Conservation (phyloP, 164 flowering plant genomes). For the Annona squamosa region DNA sequence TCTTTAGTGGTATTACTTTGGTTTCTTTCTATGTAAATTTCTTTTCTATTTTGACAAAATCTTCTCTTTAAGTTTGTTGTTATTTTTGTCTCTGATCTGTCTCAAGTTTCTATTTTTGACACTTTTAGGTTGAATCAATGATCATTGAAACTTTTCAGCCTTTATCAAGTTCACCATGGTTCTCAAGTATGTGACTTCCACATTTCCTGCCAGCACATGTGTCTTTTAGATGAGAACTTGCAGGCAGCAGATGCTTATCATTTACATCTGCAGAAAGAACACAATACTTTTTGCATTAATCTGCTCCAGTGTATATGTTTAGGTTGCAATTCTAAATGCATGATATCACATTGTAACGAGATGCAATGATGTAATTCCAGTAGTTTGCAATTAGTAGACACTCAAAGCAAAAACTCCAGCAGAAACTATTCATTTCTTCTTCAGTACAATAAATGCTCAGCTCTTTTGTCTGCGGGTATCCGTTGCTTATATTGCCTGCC, state of each 20-base stretch:
- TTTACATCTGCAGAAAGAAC: not conserved
- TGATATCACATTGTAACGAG: not conserved
- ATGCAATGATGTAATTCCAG: not conserved
- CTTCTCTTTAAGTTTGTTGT: too few species aligned
- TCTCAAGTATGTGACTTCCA: constrained; percentile 6
- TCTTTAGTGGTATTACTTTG: too few species aligned
- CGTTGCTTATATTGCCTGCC: not conserved
- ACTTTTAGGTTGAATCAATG: constrained; percentile 1
- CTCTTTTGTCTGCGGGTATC: not conserved
- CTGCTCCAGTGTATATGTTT: too few species aligned
- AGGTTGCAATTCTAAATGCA: too few species aligned
- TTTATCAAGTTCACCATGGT: constrained; percentile 4
- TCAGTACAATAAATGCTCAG: not conserved
- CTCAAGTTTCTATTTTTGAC: not conserved
- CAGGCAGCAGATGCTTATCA: not conserved
- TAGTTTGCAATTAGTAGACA: not conserved
- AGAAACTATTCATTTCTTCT: not conserved
- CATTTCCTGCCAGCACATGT: not conserved
- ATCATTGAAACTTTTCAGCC: not conserved
- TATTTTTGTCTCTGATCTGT: too few species aligned
- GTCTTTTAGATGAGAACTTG: not conserved
- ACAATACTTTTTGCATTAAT: too few species aligned
- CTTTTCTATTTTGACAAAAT: too few species aligned
- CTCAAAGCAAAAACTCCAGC: not conserved
- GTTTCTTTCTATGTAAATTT: too few species aligned